phyloP scores from a whole-genome alignment of 352 stramenopile genomes.

The Phytopythium helicoides region DNA sequence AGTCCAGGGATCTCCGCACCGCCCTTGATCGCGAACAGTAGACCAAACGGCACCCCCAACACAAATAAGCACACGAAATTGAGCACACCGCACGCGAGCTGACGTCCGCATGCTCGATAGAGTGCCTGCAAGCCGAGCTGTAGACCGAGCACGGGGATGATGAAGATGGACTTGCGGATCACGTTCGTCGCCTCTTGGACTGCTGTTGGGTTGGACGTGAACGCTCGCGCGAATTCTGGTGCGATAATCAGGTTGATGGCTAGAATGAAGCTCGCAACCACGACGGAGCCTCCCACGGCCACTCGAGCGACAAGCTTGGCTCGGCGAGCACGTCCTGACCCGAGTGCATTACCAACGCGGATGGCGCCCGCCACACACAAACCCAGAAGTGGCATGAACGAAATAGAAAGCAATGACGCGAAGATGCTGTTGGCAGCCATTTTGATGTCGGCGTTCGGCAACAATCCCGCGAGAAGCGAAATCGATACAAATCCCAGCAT shows the following conservation, averaged over 20 bases:
- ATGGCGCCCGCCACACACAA: slow-evolving; percentile 28
- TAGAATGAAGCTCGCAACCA: slow-evolving; percentile 8
- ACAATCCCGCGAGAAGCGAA: slow-evolving; percentile 24
- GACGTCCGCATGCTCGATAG: slow-evolving; percentile 27
- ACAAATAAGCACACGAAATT: slow-evolving; percentile 30
- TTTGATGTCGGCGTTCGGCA: slow-evolving; percentile 25
- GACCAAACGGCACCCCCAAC: slow-evolving; percentile 25
- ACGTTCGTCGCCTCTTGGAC: too few relatives aligned
- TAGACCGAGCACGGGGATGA: slow-evolving; percentile 15
- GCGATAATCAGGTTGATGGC: slow-evolving; percentile 9
- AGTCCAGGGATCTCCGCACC: slow-evolving; percentile 23
- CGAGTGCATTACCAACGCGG: slow-evolving; percentile 31
- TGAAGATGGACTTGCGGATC: neutral
- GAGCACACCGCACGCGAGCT: slow-evolving; percentile 22
- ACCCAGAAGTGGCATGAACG: slow-evolving; percentile 27
- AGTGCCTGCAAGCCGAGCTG: slow-evolving; percentile 19
- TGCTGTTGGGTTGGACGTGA: slow-evolving; percentile 17
- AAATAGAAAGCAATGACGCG: slow-evolving; percentile 16
- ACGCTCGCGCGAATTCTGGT: slow-evolving; percentile 15
- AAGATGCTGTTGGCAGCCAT: slow-evolving; percentile 38
- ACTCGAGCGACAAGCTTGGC: too few relatives aligned
- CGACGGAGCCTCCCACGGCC: slow-evolving; percentile 13
- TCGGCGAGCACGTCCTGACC: slow-evolving; percentile 17
- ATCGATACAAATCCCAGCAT: slow-evolving; percentile 19
- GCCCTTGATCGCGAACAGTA: slow-evolving; percentile 18